A percentile compares a stretch with the other conserved stretches of the same genome.
These are phyloP conservation scores for Cicer arietinum DNA, from an alignment of 306 rosid species.

Conservation along the genomic window DNA sequence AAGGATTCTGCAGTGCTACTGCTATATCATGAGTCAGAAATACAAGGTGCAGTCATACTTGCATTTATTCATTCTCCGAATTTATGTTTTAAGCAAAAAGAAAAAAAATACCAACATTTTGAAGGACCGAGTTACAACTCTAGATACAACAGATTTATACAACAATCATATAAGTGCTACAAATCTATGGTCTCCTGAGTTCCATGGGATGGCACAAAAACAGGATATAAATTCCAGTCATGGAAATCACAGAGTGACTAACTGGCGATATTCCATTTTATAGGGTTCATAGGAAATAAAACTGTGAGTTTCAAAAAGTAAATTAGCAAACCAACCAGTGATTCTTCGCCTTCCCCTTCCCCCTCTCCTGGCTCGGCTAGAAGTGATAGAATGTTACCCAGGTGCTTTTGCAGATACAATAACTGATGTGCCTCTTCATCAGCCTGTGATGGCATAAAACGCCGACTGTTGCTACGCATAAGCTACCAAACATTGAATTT, in stretches of 20 bases:
- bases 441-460: conserved; percentile 80
- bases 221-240: conserved; percentile 8
- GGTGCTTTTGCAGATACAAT: conserved; percentile 85
- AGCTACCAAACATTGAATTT: conserved; percentile 63
- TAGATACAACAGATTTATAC: background rate
- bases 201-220: conserved; percentile 12
- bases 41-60: background rate
- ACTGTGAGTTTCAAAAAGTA: conserved; percentile 17
- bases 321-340: conserved; percentile 71
- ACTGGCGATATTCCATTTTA: background rate
- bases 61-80: background rate
- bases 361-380: conserved; percentile 76
- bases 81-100: background rate
- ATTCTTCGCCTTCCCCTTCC: conserved; percentile 80
- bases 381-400: conserved; percentile 79
- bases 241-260: conserved; percentile 16
- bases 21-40: background rate
- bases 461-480: conserved; percentile 93
- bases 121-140: background rate
- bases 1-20: background rate
- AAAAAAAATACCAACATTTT: conserved; percentile 12
- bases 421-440: conserved; percentile 96
- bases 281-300: conserved; percentile 15
- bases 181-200: background rate
- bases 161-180: background rate